Evolutionary conservation across 2,329 filamentous ascomycete species (phyloP), one percentile per base, ranked within the genome.

Genomic region (Botrytis hyacinthi): DNA sequence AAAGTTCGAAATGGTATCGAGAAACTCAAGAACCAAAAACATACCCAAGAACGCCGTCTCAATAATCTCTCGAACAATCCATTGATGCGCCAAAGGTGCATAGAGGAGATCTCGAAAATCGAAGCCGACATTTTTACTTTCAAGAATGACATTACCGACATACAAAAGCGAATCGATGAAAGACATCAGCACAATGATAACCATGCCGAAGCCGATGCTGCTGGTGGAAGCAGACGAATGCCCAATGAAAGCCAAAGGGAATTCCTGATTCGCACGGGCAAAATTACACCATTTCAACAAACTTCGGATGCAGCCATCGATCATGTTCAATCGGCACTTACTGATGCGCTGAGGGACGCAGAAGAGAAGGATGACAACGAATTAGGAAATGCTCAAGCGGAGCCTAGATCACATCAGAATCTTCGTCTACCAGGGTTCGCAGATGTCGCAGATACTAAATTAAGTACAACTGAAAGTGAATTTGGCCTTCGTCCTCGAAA

Each of bases 241-340:
- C 90, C 93, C 1, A 93, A 93, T 74, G 96, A 98, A 84, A 94
- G 89, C 37, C 90, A 93, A 75, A 89, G 95, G 69, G 95, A 97
- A 65, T 99, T 93, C 81, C 87, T 99, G 65, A 96, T 99, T 67
- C 90, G 96, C 42, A 99, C 95, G 0, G 96, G 96, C 75, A 98
- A 98, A 83, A 98, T 99, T 77, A 99, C 96, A 0, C 96, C 96
- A 0, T 99, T 99, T 80, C 93, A 94, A 12, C 75, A 73, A 60
- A 88, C 97, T 78, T 90, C 90, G 40, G 87, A 89, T 22, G 84
- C 90, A 2, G 86, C 79, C 37, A 80, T 86, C 5, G 85, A 88
- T 42, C 89, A 87, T 4, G 86, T 90, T 4, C 86, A 91, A 62
- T 91, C 91, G 2, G 91, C 91, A 74, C 85, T 97, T 26, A 91